Evolutionary conservation across 2,329 filamentous ascomycete species (phyloP).

Genomic region (Chrysosporium keratinophilum): DNA sequence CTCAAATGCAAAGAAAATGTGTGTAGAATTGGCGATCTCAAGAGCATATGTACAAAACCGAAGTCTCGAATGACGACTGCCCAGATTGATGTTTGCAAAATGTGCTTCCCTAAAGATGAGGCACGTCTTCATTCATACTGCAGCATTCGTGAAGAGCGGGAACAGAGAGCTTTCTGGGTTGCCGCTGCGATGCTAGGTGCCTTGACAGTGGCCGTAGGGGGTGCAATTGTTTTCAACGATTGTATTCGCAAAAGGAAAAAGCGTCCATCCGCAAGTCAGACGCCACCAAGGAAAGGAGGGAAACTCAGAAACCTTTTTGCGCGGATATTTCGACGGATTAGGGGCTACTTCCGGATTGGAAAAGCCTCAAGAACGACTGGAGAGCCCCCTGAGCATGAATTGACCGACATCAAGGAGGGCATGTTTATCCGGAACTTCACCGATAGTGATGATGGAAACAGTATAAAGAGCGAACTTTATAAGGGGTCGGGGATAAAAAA

Average conservation of each 20-base stretch:
- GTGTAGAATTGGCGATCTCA: constrained; percentile 9
- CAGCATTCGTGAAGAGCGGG: background rate
- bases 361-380: background rate
- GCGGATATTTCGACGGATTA: background rate
- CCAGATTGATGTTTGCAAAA: constrained; percentile 10
- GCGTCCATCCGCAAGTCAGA: background rate
- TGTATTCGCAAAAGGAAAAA: background rate
- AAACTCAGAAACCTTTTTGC: background rate
- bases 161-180: constrained; percentile 8
- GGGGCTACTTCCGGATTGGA: background rate
- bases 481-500: background rate
- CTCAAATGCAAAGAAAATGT: constrained; percentile 7
- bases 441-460: background rate
- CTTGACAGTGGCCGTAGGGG: background rate
- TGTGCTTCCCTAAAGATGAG: constrained; percentile 14
- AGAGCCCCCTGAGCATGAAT: background rate
- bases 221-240: constrained; percentile 2
- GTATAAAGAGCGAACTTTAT: background rate
- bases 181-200: constrained; percentile 4
- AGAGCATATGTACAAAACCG: constrained; percentile 2
- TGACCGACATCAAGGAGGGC: background rate
- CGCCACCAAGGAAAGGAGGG: background rate
- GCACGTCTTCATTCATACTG: constrained; percentile 5
- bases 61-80: background rate
- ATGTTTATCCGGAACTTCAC: background rate